Percentiles rank a stretch among this genome's conserved stretches.
These are phyloP conservation scores for Agrocybe praecox DNA, from an alignment of 768 basidiomycete genomes.

Conservation along the genomic window DNA sequence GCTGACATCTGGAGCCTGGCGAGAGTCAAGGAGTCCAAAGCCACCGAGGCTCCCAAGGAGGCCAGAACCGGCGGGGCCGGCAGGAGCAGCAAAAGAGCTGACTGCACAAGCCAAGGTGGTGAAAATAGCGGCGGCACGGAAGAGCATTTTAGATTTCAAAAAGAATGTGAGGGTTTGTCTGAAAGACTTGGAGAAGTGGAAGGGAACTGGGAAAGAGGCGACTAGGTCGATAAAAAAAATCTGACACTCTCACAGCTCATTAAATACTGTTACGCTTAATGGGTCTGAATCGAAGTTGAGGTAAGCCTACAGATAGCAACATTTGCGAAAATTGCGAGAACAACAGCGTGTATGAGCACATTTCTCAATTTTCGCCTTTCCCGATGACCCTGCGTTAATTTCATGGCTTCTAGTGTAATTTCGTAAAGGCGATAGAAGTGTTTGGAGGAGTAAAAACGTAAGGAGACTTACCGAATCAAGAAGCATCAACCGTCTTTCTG, in stretches of 20 bases:
- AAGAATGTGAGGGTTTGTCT: conserved; percentile 16
- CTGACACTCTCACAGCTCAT: neutral
- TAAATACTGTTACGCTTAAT: neutral
- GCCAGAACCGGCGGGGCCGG: conserved; percentile 19
- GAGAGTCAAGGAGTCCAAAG: too few species aligned
- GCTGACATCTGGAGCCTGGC: too few species aligned
- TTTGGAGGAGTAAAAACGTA: neutral
- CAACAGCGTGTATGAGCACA: neutral
- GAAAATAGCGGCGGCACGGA: conserved; percentile 22
- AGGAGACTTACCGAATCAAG: neutral
- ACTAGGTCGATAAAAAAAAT: neutral
- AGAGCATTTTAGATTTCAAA: conserved; percentile 21
- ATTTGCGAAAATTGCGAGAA: neutral
- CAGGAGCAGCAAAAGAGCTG: conserved; percentile 11
- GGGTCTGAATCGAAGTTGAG: neutral
- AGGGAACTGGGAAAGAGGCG: neutral
- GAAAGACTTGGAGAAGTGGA: neutral
- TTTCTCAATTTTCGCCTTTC: neutral
- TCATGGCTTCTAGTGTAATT: neutral
- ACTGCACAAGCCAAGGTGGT: conserved; percentile 21
- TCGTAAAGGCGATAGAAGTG: neutral
- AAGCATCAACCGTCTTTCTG: neutral
- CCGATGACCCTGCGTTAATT: neutral
- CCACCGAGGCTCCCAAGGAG: neutral
- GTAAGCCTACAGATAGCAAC: neutral